Evolutionary conservation across 306 rosid genomes (phyloP), one percentile per base, ranked within the genome.

Genomic region (Cucurbita maxima): DNA sequence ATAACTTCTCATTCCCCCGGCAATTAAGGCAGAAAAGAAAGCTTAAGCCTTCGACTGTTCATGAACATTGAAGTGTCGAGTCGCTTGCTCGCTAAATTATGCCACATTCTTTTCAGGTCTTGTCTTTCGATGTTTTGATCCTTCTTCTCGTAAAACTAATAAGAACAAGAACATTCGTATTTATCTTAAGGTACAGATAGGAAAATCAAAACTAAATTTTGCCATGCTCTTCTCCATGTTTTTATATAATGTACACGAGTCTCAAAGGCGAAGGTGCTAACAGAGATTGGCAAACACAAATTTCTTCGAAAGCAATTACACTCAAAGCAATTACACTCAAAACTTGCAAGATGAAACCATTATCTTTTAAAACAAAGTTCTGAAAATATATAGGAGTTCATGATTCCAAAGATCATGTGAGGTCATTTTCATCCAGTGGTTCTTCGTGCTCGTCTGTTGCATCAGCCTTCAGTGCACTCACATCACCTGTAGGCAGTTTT

Each of bases 401-500:
- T 68, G 43, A 68, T 47, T 68, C 57, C 43, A 8, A 68, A 25
- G 57, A 48, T 75, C 73, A 94, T 41, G 98, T 94, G 58, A 94
- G 95, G 81, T 94, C 97, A 82, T 90, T 74, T 84, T 94, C 98
- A 40, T 94, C 96, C 40, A 90, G 82, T n/a, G 82, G 75, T 57
- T 87, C 84, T 64, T 80, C 94, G 14, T 80, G 84, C 47, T 86
- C 90, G 50, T 78, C 82, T 10, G 58, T 52, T n/a, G 78, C 76
- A 48, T 60, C 75, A 8, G 78, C 68, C 82, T 81, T 89, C 1
- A 87, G 78, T 76, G 81, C 82, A 79, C 86, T 84, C 75, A 90
- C 89, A 75, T 94, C 96, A 5, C 98, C 96, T 0, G 90, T 90
- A 1, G 98, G 98, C 70, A 94, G 89, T 78, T 94, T 94, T 85